Percentiles rank a stretch among this genome's conserved stretches.
These are phyloP conservation scores for Ustilago bromivora DNA, from an alignment of 1,284 basidiomycete genomes.

Conservation along the genomic window DNA sequence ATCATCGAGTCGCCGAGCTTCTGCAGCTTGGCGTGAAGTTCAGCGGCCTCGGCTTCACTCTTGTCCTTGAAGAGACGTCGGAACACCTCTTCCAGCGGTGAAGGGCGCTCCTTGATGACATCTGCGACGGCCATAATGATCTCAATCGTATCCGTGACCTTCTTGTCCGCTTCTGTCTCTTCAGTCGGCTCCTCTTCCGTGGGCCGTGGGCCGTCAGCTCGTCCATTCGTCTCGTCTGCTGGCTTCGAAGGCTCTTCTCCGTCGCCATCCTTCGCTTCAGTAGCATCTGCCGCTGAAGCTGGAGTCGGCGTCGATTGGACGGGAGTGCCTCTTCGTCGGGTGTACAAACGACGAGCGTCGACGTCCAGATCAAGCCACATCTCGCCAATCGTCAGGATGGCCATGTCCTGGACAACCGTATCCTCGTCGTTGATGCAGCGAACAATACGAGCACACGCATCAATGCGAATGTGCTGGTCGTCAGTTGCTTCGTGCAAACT, in stretches of 20 bases:
- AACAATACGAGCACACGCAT: constrained; percentile 86
- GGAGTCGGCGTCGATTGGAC: constrained; percentile 10
- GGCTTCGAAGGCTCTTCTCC: neutral
- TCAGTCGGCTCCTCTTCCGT: constrained; percentile 11
- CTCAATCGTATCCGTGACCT: constrained; percentile 73
- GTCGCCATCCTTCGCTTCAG: constrained; percentile 7
- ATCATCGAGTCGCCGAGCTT: constrained; percentile 86
- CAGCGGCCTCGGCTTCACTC: constrained; percentile 54
- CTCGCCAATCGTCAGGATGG: constrained; percentile 86
- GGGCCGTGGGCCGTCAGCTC: neutral
- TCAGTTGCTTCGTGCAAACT: constrained; percentile 80
- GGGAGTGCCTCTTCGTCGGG: constrained; percentile 28
- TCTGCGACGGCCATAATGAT: constrained; percentile 87
- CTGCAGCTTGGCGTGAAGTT: constrained; percentile 77
- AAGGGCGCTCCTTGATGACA: constrained; percentile 83
- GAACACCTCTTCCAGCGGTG: constrained; percentile 84
- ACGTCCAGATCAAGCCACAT: constrained; percentile 78
- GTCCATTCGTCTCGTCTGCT: neutral
- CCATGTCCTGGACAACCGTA: constrained; percentile 86
- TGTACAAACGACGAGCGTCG: constrained; percentile 30
- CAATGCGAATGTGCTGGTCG: constrained; percentile 76
- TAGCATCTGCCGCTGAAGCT: constrained; percentile 4
- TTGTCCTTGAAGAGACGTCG: constrained; percentile 72
- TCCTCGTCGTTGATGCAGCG: constrained; percentile 90
- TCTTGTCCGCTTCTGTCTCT: constrained; percentile 33